These are phyloP conservation scores for Hirschioporus abietinus DNA, from an alignment of 768 basidiomycete species.

Conservation along the genomic window DNA sequence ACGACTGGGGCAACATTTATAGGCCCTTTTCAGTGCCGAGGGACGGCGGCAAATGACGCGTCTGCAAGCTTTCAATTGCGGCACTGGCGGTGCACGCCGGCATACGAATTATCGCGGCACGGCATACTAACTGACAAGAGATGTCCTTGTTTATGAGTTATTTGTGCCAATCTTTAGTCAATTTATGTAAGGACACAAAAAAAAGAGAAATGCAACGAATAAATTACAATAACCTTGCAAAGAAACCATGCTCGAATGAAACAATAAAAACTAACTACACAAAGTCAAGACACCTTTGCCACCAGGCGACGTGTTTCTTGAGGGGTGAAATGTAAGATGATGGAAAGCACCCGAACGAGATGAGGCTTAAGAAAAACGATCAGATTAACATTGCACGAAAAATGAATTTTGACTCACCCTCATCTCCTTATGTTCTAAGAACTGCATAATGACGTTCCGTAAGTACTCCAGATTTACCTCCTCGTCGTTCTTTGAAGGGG, in stretches of 20 bases:
- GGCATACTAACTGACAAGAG: neutral
- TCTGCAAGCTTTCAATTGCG: neutral
- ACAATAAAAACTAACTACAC: neutral
- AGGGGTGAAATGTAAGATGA: conserved; percentile 91
- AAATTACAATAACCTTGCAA: neutral
- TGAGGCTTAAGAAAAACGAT: conserved; percentile 54
- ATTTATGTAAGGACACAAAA: neutral
- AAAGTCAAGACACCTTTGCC: conserved; percentile 60
- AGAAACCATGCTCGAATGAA: neutral
- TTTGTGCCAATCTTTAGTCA: neutral
- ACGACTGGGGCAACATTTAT: neutral
- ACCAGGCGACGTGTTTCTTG: conserved; percentile 87
- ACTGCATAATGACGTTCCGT: conserved; percentile 93
- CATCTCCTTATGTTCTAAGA: conserved; percentile 98
- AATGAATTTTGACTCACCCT: conserved; percentile 50
- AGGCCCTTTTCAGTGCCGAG: neutral
- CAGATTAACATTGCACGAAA: conserved; percentile 3
- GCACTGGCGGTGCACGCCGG: neutral
- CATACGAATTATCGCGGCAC: neutral
- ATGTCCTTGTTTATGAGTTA: neutral
- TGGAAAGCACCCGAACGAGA: conserved; percentile 85
- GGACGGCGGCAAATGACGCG: neutral
- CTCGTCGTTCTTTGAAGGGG: conserved; percentile 58
- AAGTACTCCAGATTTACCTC: conserved; percentile 95
- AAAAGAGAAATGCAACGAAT: neutral